Conservation (phyloP, 176 grass and related monocot genomes). For the Zea luxurians region DNA sequence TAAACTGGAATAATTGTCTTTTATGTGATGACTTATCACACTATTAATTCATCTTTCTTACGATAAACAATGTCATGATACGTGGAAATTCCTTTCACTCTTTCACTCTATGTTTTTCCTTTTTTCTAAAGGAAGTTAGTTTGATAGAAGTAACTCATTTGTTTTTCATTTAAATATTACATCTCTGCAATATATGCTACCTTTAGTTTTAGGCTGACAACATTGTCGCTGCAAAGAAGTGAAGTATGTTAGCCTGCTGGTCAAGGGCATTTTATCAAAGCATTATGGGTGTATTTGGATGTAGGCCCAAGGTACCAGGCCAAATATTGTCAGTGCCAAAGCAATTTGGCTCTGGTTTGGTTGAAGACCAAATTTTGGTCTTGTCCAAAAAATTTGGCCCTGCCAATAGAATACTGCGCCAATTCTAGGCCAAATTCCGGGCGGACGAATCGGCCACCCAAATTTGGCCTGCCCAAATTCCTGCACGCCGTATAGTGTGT, state of each 20-base stretch:
- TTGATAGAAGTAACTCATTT: not conserved
- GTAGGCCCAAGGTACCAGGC: too few relatives aligned
- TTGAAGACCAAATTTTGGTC: too few relatives aligned
- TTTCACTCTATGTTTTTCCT: not conserved
- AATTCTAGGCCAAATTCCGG: too few relatives aligned
- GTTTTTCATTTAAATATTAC: not conserved
- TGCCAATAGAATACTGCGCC: too few relatives aligned
- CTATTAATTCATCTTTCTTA: not conserved
- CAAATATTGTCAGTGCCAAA: too few relatives aligned
- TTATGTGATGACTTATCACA: not conserved
- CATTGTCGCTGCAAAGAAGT: constrained; percentile 48
- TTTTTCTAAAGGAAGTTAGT: not conserved
- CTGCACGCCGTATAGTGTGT: too few relatives aligned
- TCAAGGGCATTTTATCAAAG: not conserved
- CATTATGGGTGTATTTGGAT: constrained; percentile 12
- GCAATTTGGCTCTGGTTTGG: too few relatives aligned
- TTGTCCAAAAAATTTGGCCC: too few relatives aligned
- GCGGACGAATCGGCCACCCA: too few relatives aligned
- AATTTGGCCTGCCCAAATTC: too few relatives aligned
- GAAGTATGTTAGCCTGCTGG: constrained; percentile 14
- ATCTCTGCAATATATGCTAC: not conserved
- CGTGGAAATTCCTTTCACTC: not conserved
- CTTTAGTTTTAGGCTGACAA: constrained; percentile 58
- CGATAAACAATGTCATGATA: not conserved
- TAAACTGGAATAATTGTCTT: not conserved